These are phyloP conservation scores for Sporothrix globosa DNA, from an alignment of 2,329 filamentous ascomycete genomes.

Conservation along the genomic window DNA sequence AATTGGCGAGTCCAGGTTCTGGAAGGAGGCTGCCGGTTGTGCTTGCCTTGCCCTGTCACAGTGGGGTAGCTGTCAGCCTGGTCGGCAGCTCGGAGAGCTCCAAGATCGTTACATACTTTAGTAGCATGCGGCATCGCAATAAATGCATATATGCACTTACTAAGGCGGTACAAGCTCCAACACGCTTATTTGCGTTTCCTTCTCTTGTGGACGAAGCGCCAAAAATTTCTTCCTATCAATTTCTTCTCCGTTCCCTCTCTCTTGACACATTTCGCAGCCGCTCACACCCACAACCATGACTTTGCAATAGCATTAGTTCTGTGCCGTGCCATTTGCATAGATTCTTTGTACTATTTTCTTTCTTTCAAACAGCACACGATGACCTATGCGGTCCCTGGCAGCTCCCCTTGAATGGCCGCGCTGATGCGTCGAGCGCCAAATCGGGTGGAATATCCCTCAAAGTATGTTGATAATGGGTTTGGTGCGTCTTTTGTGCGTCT, in stretches of 20 bases:
- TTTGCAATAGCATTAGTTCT: background rate
- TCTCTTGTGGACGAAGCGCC: background rate
- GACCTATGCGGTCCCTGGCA: constrained; percentile 8
- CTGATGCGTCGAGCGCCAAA: constrained; percentile 19
- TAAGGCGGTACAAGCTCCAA: background rate
- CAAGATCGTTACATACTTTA: background rate
- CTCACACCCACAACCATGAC: background rate
- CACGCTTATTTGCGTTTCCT: background rate
- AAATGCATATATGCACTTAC: background rate
- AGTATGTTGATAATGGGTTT: constrained; percentile 36
- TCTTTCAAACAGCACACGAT: background rate
- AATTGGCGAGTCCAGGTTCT: background rate
- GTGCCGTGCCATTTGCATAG: background rate
- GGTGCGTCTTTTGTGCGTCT: background rate
- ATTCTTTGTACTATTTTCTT: background rate
- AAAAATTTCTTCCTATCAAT: constrained; percentile 11
- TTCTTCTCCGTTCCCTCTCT: background rate
- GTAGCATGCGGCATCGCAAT: background rate
- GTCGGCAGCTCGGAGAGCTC: background rate
- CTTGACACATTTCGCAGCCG: background rate
- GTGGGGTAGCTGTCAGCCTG: constrained; percentile 15
- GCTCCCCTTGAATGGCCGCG: constrained; percentile 33
- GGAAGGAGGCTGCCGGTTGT: background rate
- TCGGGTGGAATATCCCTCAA: constrained; percentile 40
- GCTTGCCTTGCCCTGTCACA: constrained; percentile 2